These are phyloP conservation scores for Dalbergia oliveri DNA, from an alignment of 306 rosid species.

Conservation along the genomic window DNA sequence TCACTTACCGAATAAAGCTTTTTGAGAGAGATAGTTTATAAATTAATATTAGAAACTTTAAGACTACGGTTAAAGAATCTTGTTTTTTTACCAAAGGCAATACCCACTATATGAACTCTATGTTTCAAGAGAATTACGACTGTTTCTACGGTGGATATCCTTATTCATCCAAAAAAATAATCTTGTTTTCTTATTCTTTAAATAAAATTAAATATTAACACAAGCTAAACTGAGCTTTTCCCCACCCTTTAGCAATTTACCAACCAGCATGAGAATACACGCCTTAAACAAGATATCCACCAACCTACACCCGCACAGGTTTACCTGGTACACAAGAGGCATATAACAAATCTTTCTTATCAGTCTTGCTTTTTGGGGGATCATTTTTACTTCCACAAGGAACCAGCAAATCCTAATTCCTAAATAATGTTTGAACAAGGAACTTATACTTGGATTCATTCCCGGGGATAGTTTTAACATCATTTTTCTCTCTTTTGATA, in stretches of 20 bases:
- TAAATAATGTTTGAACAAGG: slow-evolving; percentile 31
- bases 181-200: too few relatives aligned
- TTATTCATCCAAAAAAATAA: too few relatives aligned
- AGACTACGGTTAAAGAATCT: too few relatives aligned
- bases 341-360: slow-evolving; percentile 21
- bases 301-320: background rate
- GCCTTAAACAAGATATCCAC: background rate
- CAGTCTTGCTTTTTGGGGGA: background rate
- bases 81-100: too few relatives aligned
- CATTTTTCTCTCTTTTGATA: slow-evolving; percentile 8
- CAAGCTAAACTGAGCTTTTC: too few relatives aligned
- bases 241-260: background rate
- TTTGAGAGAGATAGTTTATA: too few relatives aligned
- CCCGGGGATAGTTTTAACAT: background rate
- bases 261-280: slow-evolving; percentile 23
- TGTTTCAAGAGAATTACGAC: too few relatives aligned
- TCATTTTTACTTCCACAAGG: background rate
- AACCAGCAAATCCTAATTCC: slow-evolving; percentile 22
- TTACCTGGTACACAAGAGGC: background rate
- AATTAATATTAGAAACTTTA: too few relatives aligned
- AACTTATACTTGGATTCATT: slow-evolving; percentile 32
- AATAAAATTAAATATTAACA: too few relatives aligned
- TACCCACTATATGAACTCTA: too few relatives aligned
- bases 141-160: too few relatives aligned
- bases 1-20: too few relatives aligned